Base-by-base conservation (phyloP, 83 land plant genomes). In the Diphasiastrum complanatum region DNA sequence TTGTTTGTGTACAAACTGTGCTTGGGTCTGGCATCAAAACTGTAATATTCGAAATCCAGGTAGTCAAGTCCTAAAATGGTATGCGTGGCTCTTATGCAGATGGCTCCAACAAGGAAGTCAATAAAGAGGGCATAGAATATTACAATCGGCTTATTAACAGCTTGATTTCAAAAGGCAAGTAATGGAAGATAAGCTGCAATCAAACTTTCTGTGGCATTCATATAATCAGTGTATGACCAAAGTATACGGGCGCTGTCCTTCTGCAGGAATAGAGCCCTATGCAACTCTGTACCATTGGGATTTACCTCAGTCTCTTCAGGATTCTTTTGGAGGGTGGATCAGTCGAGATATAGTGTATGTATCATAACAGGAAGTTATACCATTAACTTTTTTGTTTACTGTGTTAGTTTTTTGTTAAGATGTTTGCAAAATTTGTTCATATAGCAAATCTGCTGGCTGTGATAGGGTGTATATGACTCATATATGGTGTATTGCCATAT, bases 271-370 rank as follows among this genome's bases (percentile, higher is more conserved):
- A 12, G 20, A 53, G 19, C 58, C 67, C 1, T 64, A 49, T 51
- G 58, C 23, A 31, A 48, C 58, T 6, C 24, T 64, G 11, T 51
- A 64, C 40, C 54, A 48, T 31, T 63, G 67, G 69, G 73, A 70
- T 33, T 51, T 70, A 30, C 73, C 73, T 10, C 73, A 64, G 45
- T 47, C 40, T 11, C 54, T 70, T 2, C 59, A 70, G 20, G 70
- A 63, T 54, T 40, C 67, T 31, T 63, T 58, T 33, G 60, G 68
- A 4, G 73, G 73, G 29, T 63, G 73, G 73, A 38, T 70, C 5
- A 43, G 43, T 33, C 31, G 33, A 0, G 31, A 48, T 25, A 63
- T 70, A 29, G 46, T 70, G 68, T 70, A 33, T n/a, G 26, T 18
- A 11, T 30, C 18, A 14, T 46, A 16, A 50, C 22, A 50, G 16